Conservation (phyloP, 2,329 filamentous ascomycete species). For the Sarocladium kiliense region DNA sequence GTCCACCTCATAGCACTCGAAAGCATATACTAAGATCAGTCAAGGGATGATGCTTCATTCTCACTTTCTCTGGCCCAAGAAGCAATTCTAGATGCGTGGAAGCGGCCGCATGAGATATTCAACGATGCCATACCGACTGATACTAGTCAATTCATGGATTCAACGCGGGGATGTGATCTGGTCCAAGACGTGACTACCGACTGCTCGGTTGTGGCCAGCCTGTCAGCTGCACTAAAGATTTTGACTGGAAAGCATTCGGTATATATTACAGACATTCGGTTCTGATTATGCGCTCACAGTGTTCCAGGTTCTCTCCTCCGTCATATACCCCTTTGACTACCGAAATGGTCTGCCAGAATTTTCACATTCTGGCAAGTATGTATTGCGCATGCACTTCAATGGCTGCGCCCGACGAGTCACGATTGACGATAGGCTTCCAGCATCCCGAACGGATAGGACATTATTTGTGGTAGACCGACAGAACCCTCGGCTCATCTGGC, state of each 20-base stretch:
- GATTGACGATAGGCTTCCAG: constrained; percentile 83
- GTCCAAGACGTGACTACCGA: constrained; percentile 95
- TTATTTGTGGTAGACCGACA: constrained; percentile 84
- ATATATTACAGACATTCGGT: constrained; percentile 18
- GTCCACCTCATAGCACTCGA: neutral
- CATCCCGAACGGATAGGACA: constrained; percentile 66
- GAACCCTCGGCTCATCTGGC: constrained; percentile 81
- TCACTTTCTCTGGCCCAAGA: constrained; percentile 70
- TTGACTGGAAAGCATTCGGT: constrained; percentile 66
- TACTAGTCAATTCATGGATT: constrained; percentile 47
- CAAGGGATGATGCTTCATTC: constrained; percentile 63
- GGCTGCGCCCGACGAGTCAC: constrained; percentile 82
- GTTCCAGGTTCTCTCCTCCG: constrained; percentile 59
- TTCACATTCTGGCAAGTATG: constrained; percentile 81
- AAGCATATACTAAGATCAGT: neutral
- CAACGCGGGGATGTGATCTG: constrained; percentile 63
- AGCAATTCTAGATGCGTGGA: constrained; percentile 79
- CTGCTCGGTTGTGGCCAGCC: constrained; percentile 92
- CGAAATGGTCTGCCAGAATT: constrained; percentile 50
- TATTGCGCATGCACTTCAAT: constrained; percentile 93
- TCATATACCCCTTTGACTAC: constrained; percentile 71
- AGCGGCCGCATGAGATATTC: constrained; percentile 65
- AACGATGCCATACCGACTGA: constrained; percentile 16
- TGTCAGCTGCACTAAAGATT: constrained; percentile 73
- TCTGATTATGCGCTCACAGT: neutral